A percentile compares a stretch with the other conserved stretches of the same genome.
These are phyloP conservation scores for Solanum clarkiae DNA, from an alignment of 257 asterid genomes.

Conservation along the genomic window DNA sequence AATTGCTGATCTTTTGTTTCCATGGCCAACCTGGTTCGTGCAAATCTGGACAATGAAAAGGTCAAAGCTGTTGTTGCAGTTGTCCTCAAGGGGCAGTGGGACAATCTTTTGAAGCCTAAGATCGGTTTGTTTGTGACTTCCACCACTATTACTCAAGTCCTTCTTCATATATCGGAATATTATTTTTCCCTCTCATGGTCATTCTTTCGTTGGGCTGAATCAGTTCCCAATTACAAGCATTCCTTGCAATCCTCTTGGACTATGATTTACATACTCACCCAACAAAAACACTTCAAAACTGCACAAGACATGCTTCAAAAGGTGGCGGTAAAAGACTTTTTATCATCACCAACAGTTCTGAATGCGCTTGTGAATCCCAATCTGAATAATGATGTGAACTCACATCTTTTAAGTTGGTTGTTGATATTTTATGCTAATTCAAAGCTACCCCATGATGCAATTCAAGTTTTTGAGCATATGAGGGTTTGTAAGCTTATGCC, in stretches of 20 bases:
- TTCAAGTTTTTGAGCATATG: slow-evolving; percentile 86
- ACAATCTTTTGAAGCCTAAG: slow-evolving; percentile 52
- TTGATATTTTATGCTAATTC: slow-evolving; percentile 67
- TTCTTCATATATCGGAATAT: slow-evolving; percentile 31
- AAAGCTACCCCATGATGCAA: slow-evolving; percentile 56
- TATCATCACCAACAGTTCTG: slow-evolving; percentile 77
- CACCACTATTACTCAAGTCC: slow-evolving; percentile 38
- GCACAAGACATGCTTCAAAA: slow-evolving; percentile 60
- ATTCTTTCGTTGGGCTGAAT: slow-evolving; percentile 78
- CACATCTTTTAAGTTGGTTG: slow-evolving; percentile 88
- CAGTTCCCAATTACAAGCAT: slow-evolving; percentile 53
- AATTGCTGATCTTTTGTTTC: not conserved
- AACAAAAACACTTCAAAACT: slow-evolving; percentile 47
- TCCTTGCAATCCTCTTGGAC: slow-evolving; percentile 71
- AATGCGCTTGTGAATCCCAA: slow-evolving; percentile 39
- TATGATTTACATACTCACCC: slow-evolving; percentile 65
- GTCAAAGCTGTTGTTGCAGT: slow-evolving; percentile 41
- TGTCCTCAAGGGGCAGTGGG: slow-evolving; percentile 63
- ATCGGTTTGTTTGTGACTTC: slow-evolving; percentile 51
- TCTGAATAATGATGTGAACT: slow-evolving; percentile 45
- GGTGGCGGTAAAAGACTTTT: slow-evolving; percentile 55
- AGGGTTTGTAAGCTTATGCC: slow-evolving; percentile 51
- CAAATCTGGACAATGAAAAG: slow-evolving; percentile 25
- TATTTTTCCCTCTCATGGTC: slow-evolving; percentile 43
- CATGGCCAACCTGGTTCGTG: slow-evolving; percentile 31